Evolutionary conservation across 176 grass and related monocot genomes (phyloP).

Genomic region (Echinochloa phyllopogon): DNA sequence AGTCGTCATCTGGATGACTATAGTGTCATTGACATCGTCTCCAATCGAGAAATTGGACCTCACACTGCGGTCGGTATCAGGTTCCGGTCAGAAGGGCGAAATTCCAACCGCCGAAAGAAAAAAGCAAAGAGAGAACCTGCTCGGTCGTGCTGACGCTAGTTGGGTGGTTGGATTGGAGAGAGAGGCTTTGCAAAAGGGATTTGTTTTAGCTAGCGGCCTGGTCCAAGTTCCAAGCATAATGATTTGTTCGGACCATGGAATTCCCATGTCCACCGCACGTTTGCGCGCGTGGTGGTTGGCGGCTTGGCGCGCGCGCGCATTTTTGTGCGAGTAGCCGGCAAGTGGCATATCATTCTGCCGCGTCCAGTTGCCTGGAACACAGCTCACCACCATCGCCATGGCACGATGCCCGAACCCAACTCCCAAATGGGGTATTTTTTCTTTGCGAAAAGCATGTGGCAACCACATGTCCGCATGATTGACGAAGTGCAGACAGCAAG

Average conservation of each 20-base stretch:
- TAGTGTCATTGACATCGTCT: not conserved
- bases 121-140: too few species aligned
- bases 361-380: not conserved
- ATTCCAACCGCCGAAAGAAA: not conserved
- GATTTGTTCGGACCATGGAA: not conserved
- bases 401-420: constrained; percentile 4
- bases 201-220: not conserved
- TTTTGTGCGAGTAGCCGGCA: too few species aligned
- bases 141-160: not conserved
- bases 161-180: not conserved
- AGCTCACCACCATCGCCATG: not conserved
- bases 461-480: not conserved
- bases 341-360: not conserved
- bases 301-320: too few species aligned
- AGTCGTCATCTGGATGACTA: not conserved
- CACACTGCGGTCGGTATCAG: too few species aligned
- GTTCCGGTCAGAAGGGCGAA: not conserved
- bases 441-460: not conserved
- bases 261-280: constrained; percentile 6
- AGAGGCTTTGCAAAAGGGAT: not conserved
- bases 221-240: not conserved
- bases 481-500: not conserved
- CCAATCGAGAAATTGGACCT: too few species aligned
- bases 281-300: constrained; percentile 32
- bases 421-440: not conserved